Base-by-base conservation (phyloP, 2,329 filamentous ascomycete species). In the Fusarium foetens region DNA sequence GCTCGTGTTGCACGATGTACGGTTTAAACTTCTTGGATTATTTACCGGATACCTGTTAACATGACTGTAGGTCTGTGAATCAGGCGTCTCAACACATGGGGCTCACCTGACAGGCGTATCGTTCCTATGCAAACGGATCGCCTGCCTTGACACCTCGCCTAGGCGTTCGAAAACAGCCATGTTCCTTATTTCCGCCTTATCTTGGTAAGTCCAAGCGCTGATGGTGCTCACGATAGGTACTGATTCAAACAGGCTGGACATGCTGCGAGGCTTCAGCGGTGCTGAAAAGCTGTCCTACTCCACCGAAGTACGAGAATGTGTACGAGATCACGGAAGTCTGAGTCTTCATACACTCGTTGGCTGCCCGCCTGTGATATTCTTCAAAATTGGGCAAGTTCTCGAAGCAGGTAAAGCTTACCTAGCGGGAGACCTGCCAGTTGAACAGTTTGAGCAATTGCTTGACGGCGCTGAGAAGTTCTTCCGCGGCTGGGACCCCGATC, bases 281-380 rank as follows among this genome's bases (percentile, higher is more conserved):
- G 74, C 78, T 2, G 77, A 79, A 46, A 79, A 80, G 35, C 73
- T 79, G 11, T 66, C 75, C 6, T 79, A 79, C n/a, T 68, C 76
- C 0, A 64, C 66, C 5, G 65, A 70, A 3, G 75, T 79, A 5
- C 76, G 76, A 16, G 51, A 63, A n/a, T 75, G 70, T 27, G 76
- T 80, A 6, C 27, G 65, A 6, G 71, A 78, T 13, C 65, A 75
- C 19, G 73, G 69, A 14, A 78, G 70, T 19, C 66, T 69, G 0
- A 73, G 70, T 38, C 61, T 80, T 5, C 77, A 80, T 19, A 75
- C 64, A 1, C 48, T 79, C 4, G 70, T 79, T 1, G 78, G 77
- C 3, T 80, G 78, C 10, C 78, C 78, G 0, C 73, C 77, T 0
- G 57, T 67, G 4, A 66, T 79, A 1, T 79, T 79, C 31, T 45